Evolutionary conservation across 2,329 filamentous ascomycete genomes (phyloP).

Genomic region (Trichoderma koningiopsis): DNA sequence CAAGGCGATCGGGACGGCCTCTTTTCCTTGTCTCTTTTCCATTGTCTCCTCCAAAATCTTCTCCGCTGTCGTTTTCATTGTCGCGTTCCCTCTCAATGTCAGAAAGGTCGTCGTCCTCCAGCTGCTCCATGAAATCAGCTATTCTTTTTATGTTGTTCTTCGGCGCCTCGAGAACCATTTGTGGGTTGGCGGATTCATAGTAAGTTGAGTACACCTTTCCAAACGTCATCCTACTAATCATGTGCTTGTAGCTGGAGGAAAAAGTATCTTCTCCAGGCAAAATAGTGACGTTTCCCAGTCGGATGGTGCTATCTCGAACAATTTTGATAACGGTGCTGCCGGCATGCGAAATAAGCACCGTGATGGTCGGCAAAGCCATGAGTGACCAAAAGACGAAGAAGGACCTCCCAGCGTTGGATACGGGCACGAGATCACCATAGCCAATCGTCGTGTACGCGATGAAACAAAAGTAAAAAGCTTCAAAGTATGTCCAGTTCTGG

Average conservation of each 20-base stretch:
- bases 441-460: slow-evolving; percentile 82
- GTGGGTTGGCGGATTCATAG: background rate
- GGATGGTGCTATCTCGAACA: slow-evolving; percentile 57
- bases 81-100: background rate
- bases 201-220: background rate
- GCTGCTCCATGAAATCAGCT: slow-evolving; percentile 1
- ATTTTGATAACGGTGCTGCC: slow-evolving; percentile 77
- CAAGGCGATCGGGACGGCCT: background rate
- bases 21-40: background rate
- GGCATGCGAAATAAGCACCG: slow-evolving; percentile 80
- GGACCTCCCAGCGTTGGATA: slow-evolving; percentile 75
- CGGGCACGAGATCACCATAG: slow-evolving; percentile 77
- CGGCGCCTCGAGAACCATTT: background rate
- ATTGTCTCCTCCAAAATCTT: background rate
- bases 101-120: slow-evolving; percentile 7
- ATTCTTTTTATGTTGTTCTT: background rate
- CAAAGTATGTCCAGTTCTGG: slow-evolving; percentile 72
- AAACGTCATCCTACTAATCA: slow-evolving; percentile 18
- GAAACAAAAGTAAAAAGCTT: slow-evolving; percentile 84
- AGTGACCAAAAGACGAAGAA: slow-evolving; percentile 96
- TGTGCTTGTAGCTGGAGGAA: slow-evolving; percentile 2
- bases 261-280: slow-evolving; percentile 43
- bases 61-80: background rate
- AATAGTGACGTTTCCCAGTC: slow-evolving; percentile 61
- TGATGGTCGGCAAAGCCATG: slow-evolving; percentile 84